phyloP scores from a whole-genome alignment of 176 grass and related monocot genomes.

The Aechmea fasciata region DNA sequence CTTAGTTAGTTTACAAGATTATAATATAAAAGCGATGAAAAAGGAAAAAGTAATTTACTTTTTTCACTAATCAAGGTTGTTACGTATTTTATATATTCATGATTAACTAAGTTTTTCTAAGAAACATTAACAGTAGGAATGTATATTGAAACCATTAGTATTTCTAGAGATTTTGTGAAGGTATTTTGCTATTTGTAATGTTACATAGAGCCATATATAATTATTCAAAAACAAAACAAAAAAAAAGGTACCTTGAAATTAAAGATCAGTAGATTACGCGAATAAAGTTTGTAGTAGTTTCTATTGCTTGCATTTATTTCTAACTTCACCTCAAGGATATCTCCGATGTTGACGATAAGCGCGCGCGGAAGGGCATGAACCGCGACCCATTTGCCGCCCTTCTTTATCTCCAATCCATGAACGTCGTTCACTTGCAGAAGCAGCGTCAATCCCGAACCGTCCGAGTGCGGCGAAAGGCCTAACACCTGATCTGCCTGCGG shows the following conservation, averaged over 20 bases:
- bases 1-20: neutral
- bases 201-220: too few relatives aligned
- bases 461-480: slow-evolving; percentile 52
- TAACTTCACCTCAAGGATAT: slow-evolving; percentile 38
- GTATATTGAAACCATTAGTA: too few relatives aligned
- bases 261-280: neutral
- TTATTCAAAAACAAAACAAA: too few relatives aligned
- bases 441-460: slow-evolving; percentile 38
- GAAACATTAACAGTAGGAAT: too few relatives aligned
- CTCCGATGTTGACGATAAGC: slow-evolving; percentile 50
- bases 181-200: too few relatives aligned
- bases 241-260: neutral
- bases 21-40: neutral
- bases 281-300: neutral
- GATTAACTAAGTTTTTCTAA: neutral
- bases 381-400: slow-evolving; percentile 22
- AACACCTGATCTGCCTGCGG: slow-evolving; percentile 31
- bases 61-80: too few relatives aligned
- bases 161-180: too few relatives aligned
- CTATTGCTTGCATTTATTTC: neutral
- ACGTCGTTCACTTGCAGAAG: slow-evolving; percentile 41
- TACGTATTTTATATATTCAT: neutral
- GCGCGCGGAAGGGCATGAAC: slow-evolving; percentile 30
- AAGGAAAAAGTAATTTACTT: too few relatives aligned
- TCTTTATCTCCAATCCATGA: slow-evolving; percentile 37